Conservation (phyloP, 1,139 yeast species). For the Pichia sp. region DNA sequence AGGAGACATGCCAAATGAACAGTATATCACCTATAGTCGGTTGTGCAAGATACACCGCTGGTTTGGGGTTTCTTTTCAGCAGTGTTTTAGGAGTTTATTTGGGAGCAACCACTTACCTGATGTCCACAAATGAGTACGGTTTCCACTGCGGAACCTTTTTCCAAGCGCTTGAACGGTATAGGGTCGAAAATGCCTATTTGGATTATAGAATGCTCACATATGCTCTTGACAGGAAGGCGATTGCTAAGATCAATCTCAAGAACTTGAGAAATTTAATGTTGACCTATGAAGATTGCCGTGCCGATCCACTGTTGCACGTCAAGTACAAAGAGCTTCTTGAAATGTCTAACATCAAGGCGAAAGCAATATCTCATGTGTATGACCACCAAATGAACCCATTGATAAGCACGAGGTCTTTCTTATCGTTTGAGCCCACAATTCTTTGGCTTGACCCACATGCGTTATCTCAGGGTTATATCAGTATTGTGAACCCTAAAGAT, state of each 20-base stretch:
- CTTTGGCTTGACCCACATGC: conserved; percentile 84
- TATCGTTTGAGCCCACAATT: conserved; percentile 86
- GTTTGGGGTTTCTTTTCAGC: conserved; percentile 83
- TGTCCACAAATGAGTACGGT: conserved; percentile 74
- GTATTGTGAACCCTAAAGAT: conserved; percentile 68
- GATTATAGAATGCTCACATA: conserved; percentile 81
- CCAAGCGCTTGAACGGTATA: conserved; percentile 64
- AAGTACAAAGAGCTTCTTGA: conserved; percentile 51
- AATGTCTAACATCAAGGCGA: conserved; percentile 57
- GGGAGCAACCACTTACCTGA: conserved; percentile 78
- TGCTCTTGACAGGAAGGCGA: conserved; percentile 39
- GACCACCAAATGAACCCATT: conserved; percentile 78
- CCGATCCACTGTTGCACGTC: conserved; percentile 36
- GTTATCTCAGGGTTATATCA: conserved; percentile 78
- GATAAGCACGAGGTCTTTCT: conserved; percentile 76
- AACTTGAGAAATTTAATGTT: conserved; percentile 78
- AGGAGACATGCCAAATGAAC: conserved; percentile 84
- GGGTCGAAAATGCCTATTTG: conserved; percentile 79
- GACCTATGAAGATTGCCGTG: conserved; percentile 64
- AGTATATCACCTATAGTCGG: conserved; percentile 72
- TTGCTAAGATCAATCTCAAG: conserved; percentile 58
- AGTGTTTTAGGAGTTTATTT: conserved; percentile 75
- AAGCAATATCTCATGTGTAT: conserved; percentile 72
- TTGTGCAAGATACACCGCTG: conserved; percentile 77
- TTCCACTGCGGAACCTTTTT: conserved; percentile 70